Percentiles rank a stretch among this genome's conserved stretches.
These are phyloP conservation scores for Dactylella cylindrospora DNA, from an alignment of 2,329 filamentous ascomycete species.

Conservation along the genomic window DNA sequence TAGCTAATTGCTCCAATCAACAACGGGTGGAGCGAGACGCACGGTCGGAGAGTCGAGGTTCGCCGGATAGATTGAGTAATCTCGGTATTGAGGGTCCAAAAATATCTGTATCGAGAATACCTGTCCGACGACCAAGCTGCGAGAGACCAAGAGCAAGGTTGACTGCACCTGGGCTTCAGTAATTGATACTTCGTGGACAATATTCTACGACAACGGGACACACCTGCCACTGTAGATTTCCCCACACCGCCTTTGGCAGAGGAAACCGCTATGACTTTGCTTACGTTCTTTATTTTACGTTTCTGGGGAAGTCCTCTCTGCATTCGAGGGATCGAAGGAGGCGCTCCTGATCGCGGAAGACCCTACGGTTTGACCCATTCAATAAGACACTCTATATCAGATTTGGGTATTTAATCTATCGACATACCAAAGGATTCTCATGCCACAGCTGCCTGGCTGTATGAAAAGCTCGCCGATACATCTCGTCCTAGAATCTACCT, in stretches of 20 bases:
- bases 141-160: slow-evolving; percentile 89
- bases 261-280: slow-evolving; percentile 92
- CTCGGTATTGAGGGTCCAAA: slow-evolving; percentile 95
- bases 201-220: slow-evolving; percentile 43
- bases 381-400: too few relatives aligned
- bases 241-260: slow-evolving; percentile 98
- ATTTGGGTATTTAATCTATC: not conserved
- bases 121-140: slow-evolving; percentile 74
- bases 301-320: slow-evolving; percentile 79
- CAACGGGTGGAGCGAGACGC: slow-evolving; percentile 52
- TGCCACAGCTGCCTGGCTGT: slow-evolving; percentile 40
- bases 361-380: slow-evolving; percentile 60
- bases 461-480: slow-evolving; percentile 50
- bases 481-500: slow-evolving; percentile 26
- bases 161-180: slow-evolving; percentile 18
- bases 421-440: slow-evolving; percentile 34
- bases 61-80: slow-evolving; percentile 75
- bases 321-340: slow-evolving; percentile 69
- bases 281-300: slow-evolving; percentile 77
- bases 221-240: slow-evolving; percentile 88
- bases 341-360: slow-evolving; percentile 72
- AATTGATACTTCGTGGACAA: not conserved
- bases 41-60: slow-evolving; percentile 75
- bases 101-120: slow-evolving; percentile 93
- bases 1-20: slow-evolving; percentile 1